phyloP scores from a whole-genome alignment of 768 basidiomycete species.

The Calocera cornea region DNA sequence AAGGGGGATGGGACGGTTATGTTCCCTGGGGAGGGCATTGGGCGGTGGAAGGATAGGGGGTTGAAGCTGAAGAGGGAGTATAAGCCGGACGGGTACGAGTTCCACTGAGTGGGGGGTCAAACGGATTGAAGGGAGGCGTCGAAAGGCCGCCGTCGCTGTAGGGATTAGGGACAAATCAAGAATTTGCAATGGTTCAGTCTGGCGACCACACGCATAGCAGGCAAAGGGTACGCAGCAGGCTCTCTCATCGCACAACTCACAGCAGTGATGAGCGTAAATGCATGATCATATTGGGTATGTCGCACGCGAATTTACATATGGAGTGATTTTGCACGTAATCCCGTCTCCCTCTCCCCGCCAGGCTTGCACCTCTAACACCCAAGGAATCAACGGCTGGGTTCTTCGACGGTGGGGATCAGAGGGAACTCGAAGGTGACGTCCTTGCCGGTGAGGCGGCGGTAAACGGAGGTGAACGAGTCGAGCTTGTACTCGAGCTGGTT shows the following conservation, averaged over 20 bases:
- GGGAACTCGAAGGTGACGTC: conserved; percentile 93
- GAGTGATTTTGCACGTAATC: conserved; percentile 2
- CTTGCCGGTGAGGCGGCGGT: conserved; percentile 90
- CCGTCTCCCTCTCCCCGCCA: neutral
- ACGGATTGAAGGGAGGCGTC: neutral
- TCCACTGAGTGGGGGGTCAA: neutral
- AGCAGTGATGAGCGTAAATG: neutral
- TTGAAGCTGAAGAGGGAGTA: conserved; percentile 3
- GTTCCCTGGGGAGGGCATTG: neutral
- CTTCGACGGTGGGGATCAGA: conserved; percentile 22
- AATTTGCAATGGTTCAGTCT: too few species aligned
- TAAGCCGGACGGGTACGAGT: neutral
- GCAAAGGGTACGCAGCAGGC: too few species aligned
- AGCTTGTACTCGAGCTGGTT: conserved; percentile 99
- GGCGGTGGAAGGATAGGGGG: neutral
- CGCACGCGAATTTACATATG: conserved; percentile 2
- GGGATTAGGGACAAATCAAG: too few species aligned
- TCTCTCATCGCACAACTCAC: neutral
- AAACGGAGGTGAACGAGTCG: conserved; percentile 96
- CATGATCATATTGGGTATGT: conserved; percentile 5
- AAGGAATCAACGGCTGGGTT: neutral
- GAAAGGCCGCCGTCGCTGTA: neutral
- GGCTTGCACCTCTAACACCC: neutral
- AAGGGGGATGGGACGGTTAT: neutral
- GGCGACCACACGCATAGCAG: too few species aligned